These are phyloP conservation scores for Ascochyta rabiei DNA, from an alignment of 2,329 filamentous ascomycete genomes.

Conservation along the genomic window DNA sequence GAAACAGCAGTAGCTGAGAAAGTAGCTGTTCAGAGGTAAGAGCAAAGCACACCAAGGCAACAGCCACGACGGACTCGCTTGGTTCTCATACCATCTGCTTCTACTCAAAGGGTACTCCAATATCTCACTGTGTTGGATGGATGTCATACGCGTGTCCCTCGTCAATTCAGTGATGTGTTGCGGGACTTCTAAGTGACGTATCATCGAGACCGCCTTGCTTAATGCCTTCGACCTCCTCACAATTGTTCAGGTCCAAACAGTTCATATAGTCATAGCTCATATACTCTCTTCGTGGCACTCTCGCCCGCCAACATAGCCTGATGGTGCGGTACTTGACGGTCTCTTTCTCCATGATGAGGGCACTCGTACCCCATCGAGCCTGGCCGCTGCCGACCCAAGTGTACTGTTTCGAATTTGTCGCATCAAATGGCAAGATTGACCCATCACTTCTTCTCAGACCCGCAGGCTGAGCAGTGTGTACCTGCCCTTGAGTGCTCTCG, in stretches of 20 bases:
- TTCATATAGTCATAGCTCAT: constrained; percentile 32
- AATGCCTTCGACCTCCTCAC: constrained; percentile 1
- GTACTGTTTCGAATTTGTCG: constrained; percentile 15
- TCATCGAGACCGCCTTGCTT: neutral
- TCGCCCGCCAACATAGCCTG: constrained; percentile 31
- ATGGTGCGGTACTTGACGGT: constrained; percentile 18
- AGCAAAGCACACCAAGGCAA: neutral
- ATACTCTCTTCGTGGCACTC: constrained; percentile 27
- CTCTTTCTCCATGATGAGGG: constrained; percentile 10
- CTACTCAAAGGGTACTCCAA: neutral
- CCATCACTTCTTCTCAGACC: constrained; percentile 16
- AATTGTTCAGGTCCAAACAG: constrained; percentile 21
- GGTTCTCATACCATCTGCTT: neutral
- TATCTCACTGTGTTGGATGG: neutral
- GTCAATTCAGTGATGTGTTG: neutral
- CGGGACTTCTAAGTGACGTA: neutral
- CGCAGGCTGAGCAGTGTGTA: neutral
- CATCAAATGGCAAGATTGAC: constrained; percentile 18
- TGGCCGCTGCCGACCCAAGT: constrained; percentile 24
- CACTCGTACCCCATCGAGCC: constrained; percentile 13
- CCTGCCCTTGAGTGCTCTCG: neutral
- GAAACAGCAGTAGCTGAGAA: neutral
- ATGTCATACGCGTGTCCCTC: neutral
- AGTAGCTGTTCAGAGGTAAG: neutral
- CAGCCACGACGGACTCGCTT: neutral